phyloP scores from a whole-genome alignment of 257 asterid species.

The Nicotiana paniculata region DNA sequence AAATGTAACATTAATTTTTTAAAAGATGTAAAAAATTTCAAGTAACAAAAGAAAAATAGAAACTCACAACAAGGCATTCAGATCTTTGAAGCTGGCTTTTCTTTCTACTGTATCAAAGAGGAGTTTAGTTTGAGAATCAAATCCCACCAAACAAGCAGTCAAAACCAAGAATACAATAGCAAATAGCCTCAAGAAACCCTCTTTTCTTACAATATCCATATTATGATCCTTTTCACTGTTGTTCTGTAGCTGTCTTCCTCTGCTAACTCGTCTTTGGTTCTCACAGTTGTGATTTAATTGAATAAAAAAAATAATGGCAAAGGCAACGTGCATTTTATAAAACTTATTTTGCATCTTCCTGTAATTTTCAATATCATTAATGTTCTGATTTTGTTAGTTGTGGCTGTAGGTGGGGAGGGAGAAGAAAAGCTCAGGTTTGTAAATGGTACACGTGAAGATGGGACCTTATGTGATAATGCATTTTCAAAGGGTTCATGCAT shows the following conservation, averaged over 20 bases:
- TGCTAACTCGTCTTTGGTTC: too few species aligned
- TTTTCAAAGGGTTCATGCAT: not conserved
- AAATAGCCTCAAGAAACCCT: constrained; percentile 28
- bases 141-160: constrained; percentile 42
- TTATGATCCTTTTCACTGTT: not conserved
- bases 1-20: too few species aligned
- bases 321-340: not conserved
- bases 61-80: constrained; percentile 40
- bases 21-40: too few species aligned
- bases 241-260: too few species aligned
- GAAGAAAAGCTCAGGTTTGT: constrained; percentile 13
- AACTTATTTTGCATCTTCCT: not conserved
- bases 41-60: not conserved
- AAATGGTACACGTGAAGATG: constrained; percentile 18
- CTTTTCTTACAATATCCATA: constrained; percentile 22
- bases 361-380: not conserved
- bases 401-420: not conserved
- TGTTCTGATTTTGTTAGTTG: not conserved
- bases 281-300: too few species aligned
- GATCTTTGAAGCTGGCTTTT: constrained; percentile 49
- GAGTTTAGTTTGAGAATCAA: constrained; percentile 48
- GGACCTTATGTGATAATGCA: constrained; percentile 3
- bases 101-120: constrained; percentile 23
- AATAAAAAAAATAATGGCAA: not conserved
- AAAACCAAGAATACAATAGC: constrained; percentile 24